phyloP scores from a whole-genome alignment of 2,329 filamentous ascomycete species.

The Bipolaris oryzae region DNA sequence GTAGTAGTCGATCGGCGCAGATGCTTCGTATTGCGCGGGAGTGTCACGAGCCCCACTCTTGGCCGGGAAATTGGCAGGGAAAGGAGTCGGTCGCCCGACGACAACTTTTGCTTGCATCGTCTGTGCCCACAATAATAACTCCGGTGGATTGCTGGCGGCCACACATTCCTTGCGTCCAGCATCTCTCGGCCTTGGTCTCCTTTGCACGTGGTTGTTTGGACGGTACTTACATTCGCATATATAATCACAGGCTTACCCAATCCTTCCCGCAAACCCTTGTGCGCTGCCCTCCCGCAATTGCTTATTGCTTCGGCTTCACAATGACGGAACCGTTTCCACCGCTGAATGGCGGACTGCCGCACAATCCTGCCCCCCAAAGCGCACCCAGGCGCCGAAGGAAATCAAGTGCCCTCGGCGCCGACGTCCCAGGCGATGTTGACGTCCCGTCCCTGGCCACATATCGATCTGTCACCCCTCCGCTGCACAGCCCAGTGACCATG shows the following conservation, averaged over 20 bases:
- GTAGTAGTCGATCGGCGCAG: constrained; percentile 4
- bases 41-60: constrained; percentile 6
- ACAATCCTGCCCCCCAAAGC: constrained; percentile 22
- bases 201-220: background rate
- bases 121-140: background rate
- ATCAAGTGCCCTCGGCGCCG: constrained; percentile 57
- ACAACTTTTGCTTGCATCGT: background rate
- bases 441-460: constrained; percentile 58
- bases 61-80: constrained; percentile 8
- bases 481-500: constrained; percentile 21
- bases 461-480: constrained; percentile 27
- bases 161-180: background rate
- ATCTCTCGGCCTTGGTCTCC: background rate
- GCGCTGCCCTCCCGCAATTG: background rate
- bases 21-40: background rate
- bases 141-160: background rate
- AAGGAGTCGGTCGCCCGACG: constrained; percentile 8
- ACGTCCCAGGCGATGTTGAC: constrained; percentile 54
- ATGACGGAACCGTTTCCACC: constrained; percentile 46
- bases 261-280: background rate
- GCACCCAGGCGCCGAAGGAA: constrained; percentile 47
- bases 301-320: background rate
- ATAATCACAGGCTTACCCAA: background rate
- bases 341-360: constrained; percentile 29
- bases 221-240: background rate